Evolutionary conservation across 2,329 filamentous ascomycete species (phyloP), one percentile per base, ranked within the genome.

Genomic region (Ceratocystis ficicola): DNA sequence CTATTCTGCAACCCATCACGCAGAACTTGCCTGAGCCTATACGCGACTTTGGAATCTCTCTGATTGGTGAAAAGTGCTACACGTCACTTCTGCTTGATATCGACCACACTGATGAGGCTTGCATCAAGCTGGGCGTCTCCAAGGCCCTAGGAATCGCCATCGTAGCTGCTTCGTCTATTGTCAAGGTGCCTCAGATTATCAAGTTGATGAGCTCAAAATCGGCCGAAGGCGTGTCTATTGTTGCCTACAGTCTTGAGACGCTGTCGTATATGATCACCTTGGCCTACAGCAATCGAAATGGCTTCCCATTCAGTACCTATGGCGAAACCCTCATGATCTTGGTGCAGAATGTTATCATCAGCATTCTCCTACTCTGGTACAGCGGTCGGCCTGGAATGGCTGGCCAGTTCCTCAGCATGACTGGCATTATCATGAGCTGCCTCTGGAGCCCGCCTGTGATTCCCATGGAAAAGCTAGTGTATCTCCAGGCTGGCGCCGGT

Each of bases 181-280:
- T 99, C 79, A 99, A 99, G 79, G 86, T 99, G 30, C 94, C 94
- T 0, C 94, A 99, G 80, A 93, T 99, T 74, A 76, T 96, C 75
- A 99, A 99, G 80, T 86, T 99, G 63, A 77, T 94, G 72, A 81
- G 81, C 73, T 91, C 90, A 61, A 83, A 86, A 72, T 96, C 90
- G 62, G 86, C 91, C 32, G 83, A 85, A 57, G 94, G 94, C 71
- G 83, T 99, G 68, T 90, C 86, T 62, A 95, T 97, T 77, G 82
- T 95, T 57, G 88, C 89, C 41, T 97, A 96, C 79, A 81, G 94
- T 44, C 89, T 99, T 74, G 94, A 99, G 79, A 96, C 91, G 7
- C 81, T 84, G 66, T 85, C 87, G 67, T 93, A 95, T 77, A 81
- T 96, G 72, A 95, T 96, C 76, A 88, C 86, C 4, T 83, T 99